Base-by-base conservation (phyloP, 352 stramenopile species). In the Globisporangium alternatum region DNA sequence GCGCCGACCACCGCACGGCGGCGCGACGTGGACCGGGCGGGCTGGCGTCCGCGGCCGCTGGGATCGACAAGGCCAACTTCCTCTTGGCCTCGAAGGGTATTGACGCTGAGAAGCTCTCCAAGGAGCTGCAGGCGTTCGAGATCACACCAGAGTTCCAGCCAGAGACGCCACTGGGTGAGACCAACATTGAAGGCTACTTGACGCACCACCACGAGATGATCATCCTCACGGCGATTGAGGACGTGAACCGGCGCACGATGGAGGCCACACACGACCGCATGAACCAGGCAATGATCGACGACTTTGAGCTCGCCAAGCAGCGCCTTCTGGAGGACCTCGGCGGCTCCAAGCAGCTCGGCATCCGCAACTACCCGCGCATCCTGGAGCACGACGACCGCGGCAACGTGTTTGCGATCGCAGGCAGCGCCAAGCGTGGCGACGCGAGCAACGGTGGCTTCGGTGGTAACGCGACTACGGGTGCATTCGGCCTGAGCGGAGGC, bases 201-300 rank as follows among this genome's bases (percentile, higher is more conserved):
- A 86, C 81, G 47, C 88, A 96, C 68, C 89, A 97, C 72, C 89
- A 97, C 72, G 89, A 97, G 66, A 96, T 96, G 85, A 95, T 97
- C 69, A 80, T 96, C 43, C 71, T 96, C 33, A 95, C 86, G n/a
- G 86, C 89, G 54, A 93, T 97, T 41, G 88, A 97, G 60, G 87
- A 96, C 61, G 84, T 90, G 17, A 91, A 86, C 62, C 83, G 77
- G 54, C 85, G 78, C 70, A 94, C 82, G 15, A 86, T 92, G 53
- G 80, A 90, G 49, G 76, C 82, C 19, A 92, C 83, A 5, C 86
- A 95, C 60, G 84, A 95, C 56, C 80, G 78, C 54, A 93, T 92
- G 80, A 92, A 93, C 71, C 81, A 88, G 35, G 80, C 86, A 33
- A 90, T 95, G 77, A 92, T 92, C 64, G 83, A 93, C 65, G 86